Percentiles rank a stretch among this genome's conserved stretches.
Conservation (phyloP, 169 alveolate species). For the Eimeria maxima region DNA sequence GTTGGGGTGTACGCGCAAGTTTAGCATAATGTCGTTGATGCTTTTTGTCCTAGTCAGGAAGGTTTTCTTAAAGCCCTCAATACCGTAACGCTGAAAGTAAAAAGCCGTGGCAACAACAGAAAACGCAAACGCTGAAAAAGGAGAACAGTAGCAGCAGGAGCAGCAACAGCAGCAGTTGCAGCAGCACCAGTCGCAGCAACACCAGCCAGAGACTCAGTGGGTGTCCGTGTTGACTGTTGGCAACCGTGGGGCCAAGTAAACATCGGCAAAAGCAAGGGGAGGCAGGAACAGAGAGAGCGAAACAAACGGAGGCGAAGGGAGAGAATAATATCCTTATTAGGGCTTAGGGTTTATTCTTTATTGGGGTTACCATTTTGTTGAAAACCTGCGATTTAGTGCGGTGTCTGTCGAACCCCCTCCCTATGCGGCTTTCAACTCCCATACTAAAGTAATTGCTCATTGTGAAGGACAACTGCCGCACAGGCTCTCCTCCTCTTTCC, state of each 20-base stretch:
- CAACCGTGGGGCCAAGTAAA: neutral
- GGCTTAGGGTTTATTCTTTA: neutral
- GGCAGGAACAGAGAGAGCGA: neutral
- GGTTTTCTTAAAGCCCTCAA: slow-evolving; percentile 72
- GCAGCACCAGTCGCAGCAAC: neutral
- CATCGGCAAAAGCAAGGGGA: neutral
- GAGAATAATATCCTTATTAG: neutral
- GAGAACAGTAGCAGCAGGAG: neutral
- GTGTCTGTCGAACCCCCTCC: slow-evolving; percentile 93
- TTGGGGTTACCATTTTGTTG: slow-evolving; percentile 82
- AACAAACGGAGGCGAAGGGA: neutral
- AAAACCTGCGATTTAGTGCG: slow-evolving; percentile 84
- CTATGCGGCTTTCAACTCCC: slow-evolving; percentile 96
- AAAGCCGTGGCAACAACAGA: neutral
- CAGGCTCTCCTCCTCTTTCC: slow-evolving; percentile 71
- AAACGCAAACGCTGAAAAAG: too few relatives aligned
- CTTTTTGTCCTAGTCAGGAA: slow-evolving; percentile 1
- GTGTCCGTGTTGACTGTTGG: neutral
- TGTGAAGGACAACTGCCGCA: slow-evolving; percentile 35
- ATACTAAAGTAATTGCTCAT: slow-evolving; percentile 93
- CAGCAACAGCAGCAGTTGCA: neutral
- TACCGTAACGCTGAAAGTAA: slow-evolving; percentile 45
- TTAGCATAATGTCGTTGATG: slow-evolving; percentile 35
- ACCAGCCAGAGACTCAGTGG: too few relatives aligned
- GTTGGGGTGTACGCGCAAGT: neutral